Evolutionary conservation across 441 rosid species (phyloP), one percentile per base, ranked within the genome.

Genomic region (Arabidopsis hybrid): DNA sequence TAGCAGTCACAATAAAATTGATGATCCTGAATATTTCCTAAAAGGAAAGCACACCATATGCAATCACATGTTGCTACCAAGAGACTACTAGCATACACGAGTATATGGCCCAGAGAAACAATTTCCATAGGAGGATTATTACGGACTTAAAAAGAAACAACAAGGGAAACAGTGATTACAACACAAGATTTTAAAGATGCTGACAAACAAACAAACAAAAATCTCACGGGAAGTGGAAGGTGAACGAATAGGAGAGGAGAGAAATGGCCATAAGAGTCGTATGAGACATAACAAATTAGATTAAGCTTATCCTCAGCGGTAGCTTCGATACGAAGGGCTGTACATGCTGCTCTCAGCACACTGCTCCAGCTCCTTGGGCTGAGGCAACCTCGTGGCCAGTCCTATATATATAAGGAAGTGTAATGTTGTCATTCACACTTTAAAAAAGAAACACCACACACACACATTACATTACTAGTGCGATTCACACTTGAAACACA

Each of bases 301-400:
- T 26, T 8, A 52, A 61, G 43, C 55, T 47, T 46, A 26, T 67
- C 39, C 79, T 89, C 86, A 91, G 68, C 97, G 83, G 80, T 89
- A 89, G 83, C 78, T 85, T 68, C 89, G 81, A 77, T 93, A 91
- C 11, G 83, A 60, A 26, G 97, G 97, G 84, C 91, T 85, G 85
- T 91, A 90, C 97, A 90, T 90, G 71, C 96, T 90, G 79, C 91
- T 88, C 80, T 91, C 93, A 0, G 96, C 95, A 75, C 81, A 70
- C 82, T 87, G 82, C 83, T 88, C 86, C 74, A 90, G 90, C 67
- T 93, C 90, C 66, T 72, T 85, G 0, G 98, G 98, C 65, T 71
- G 89, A 46, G 97, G 97, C 39, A 87, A 84, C 63, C 90, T 87
- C 50, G 97, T 89, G 0, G 98, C 98, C 91, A 93, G 74, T 72